A percentile compares a stretch with the other conserved stretches of the same genome.
These are phyloP conservation scores for Pinus tabuliformis DNA, from an alignment of 75 land plant genomes.

Conservation along the genomic window DNA sequence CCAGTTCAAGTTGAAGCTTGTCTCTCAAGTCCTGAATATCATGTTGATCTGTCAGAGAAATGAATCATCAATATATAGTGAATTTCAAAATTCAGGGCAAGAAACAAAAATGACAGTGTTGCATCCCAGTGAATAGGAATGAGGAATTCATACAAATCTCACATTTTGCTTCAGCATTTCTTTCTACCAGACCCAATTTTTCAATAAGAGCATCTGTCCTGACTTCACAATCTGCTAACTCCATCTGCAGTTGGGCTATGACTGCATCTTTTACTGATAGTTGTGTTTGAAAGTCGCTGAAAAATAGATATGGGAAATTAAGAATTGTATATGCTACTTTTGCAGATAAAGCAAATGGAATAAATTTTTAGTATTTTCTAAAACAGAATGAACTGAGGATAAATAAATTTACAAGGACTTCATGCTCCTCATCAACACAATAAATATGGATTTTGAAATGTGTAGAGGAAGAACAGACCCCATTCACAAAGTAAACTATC, in stretches of 20 bases:
- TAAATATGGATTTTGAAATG: background rate
- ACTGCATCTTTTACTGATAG: constrained; percentile 22
- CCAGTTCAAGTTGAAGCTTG: constrained; percentile 30
- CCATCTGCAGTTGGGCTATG: constrained; percentile 26
- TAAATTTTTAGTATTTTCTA: background rate
- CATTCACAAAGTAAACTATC: background rate
- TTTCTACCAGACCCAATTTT: constrained; percentile 17
- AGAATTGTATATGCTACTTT: background rate
- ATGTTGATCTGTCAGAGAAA: constrained; percentile 22
- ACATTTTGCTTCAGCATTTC: constrained; percentile 36
- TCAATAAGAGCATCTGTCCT: constrained; percentile 22
- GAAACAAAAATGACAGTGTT: background rate
- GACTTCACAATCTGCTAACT: constrained; percentile 23
- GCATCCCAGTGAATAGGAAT: background rate
- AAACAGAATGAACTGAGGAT: background rate
- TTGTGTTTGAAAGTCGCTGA: constrained; percentile 6
- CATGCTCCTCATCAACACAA: background rate
- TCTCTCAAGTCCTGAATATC: constrained; percentile 49
- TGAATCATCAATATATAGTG: background rate
- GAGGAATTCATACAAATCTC: constrained; percentile 4
- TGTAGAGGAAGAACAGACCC: background rate
- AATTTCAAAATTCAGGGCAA: background rate
- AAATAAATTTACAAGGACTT: background rate
- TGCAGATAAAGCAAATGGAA: background rate
- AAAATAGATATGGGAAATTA: background rate